Evolutionary conservation across 202 grass and related monocot species (phyloP), one percentile per base, ranked within the genome.

Genomic region (Setaria viridis): DNA sequence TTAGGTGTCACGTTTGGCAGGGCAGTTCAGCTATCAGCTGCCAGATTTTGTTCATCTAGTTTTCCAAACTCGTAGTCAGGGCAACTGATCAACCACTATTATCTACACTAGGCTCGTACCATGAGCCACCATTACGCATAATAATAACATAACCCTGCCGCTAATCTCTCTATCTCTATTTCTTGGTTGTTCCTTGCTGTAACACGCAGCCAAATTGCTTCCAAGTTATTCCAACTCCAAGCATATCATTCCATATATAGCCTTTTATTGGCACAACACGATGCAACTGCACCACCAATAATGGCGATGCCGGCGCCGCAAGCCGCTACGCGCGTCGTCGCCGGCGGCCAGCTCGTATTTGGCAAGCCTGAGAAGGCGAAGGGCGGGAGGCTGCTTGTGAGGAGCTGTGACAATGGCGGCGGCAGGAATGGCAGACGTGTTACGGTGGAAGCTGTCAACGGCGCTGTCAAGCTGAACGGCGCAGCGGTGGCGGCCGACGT

Each of bases 381-480:
- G 33, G 58, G 67, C 3, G 33, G 64, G 42, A 55, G 33, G 17
- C 11, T 87, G 34, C 30, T 11, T 34, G 54, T 48, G 81, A 39
- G 19, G 58, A 76, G 66, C 21, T 67, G 65, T 15, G 65, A 50
- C 56, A 64, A 64, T 63, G 30, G 64, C 41, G 50, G 82, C 15
- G 19, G 69, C 19, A 56, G 50, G 39, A 32, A 51, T n/a, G 45
- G 42, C 25, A n/a, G 35, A 4, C 41, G 62, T 15, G 78, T 75
- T n/a, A 12, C 25, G 1, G 13, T 67, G 39, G 60, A 53, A 56
- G 83, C 69, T 2, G 70, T 85, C 8, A 88, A 88, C 21, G 89
- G 85, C 14, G 62, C 70, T 17, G 49, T 21, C 82, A 82, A 80
- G 56, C 37, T 81, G 67, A 87, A 91, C 35, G 85, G 85, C 34